Base-by-base conservation (phyloP, 805 yeast species). In the Candida parachauliodes region DNA sequence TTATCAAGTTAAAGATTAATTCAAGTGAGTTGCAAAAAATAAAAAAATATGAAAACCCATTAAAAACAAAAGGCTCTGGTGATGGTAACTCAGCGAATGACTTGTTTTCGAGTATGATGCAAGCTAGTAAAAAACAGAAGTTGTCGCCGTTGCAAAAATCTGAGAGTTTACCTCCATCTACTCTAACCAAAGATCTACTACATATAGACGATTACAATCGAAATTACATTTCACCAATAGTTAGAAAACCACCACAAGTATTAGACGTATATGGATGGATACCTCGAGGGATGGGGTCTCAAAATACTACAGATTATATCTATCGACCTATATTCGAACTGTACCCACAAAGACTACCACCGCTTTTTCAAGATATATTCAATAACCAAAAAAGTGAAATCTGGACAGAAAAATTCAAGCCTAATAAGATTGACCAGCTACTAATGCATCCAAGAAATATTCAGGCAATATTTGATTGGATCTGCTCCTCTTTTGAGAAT, bases 351-450 rank as follows among this genome's bases (percentile, higher is more conserved):
- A 19, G 12, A 15, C 15, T 5, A 32, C 9, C 32, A 5, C 39
- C 36, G 6, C 17, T 21, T n/a, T 14, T 30, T 8, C 31, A n/a
- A 10, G 16, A 21, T 12, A 5, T 23, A 5, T 14, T 19, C 12
- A 21, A 22, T 11, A 5, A 11, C 5, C 7, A 11, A 3, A 8
- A 7, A 5, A 26, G 28, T n/a, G 16, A 24, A 1, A 28, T 56
- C n/a, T 72, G 76, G 77, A 59, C 66, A 40, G 72, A 69, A 45
- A 47, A 57, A n/a, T 74, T 72, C 46, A 59, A 56, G 37, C 80
- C 81, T 2, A 43, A 41, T 2, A 30, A 44, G 1, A 52, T 61
- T 18, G 43, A 47, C 1, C 62, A 68, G 6, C 55, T 72, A 27
- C 45, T 74, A 23, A 59, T 72, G 31, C 44, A 62, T 6, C 28